Percentiles rank a stretch among this genome's conserved stretches.
Evolutionary conservation across 2,329 filamentous ascomycete species (phyloP).

Genomic region (Exophiala bonariae): DNA sequence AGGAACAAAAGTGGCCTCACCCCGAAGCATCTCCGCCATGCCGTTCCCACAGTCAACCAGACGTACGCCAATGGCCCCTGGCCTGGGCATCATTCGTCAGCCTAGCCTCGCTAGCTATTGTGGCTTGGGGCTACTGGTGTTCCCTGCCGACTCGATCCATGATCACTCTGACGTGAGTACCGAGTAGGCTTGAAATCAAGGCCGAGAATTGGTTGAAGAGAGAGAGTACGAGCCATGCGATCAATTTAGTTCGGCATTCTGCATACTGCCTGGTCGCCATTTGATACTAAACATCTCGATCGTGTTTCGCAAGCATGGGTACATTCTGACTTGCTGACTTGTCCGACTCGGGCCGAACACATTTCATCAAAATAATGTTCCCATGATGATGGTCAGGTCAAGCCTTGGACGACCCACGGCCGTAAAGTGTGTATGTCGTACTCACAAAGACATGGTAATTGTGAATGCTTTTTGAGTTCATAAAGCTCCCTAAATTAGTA

Average conservation of each 20-base stretch:
- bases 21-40: conserved; percentile 18
- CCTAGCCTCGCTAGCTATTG: conserved; percentile 7
- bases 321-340: neutral
- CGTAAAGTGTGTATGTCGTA: too few relatives aligned
- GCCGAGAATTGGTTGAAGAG: too few relatives aligned
- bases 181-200: too few relatives aligned
- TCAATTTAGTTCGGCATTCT: too few relatives aligned
- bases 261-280: neutral
- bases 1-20: too few relatives aligned
- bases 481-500: conserved; percentile 1
- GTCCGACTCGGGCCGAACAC: conserved; percentile 14
- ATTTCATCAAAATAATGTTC: neutral
- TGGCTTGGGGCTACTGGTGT: conserved; percentile 3
- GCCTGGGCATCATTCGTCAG: conserved; percentile 18
- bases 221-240: too few relatives aligned
- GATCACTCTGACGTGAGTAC: too few relatives aligned
- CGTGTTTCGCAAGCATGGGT: too few relatives aligned
- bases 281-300: neutral
- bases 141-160: too few relatives aligned
- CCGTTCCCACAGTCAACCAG: neutral
- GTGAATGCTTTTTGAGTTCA: too few relatives aligned
- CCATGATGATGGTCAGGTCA: too few relatives aligned
- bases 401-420: conserved; percentile 1
- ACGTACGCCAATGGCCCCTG: neutral
- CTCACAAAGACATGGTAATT: too few relatives aligned